Evolutionary conservation across 441 rosid genomes (phyloP), one percentile per base, ranked within the genome.

Genomic region (Viola pubescens): DNA sequence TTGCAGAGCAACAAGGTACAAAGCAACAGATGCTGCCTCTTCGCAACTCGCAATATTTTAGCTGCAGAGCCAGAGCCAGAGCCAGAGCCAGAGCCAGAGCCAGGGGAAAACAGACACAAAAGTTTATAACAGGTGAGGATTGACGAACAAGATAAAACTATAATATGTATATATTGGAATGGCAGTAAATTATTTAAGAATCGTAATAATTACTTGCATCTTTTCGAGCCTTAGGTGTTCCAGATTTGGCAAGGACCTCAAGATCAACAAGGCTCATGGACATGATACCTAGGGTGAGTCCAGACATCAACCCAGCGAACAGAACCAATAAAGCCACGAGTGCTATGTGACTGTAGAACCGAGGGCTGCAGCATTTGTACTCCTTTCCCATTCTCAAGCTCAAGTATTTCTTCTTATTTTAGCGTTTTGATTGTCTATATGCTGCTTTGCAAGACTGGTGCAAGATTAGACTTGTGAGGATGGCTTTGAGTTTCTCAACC

Each of bases 251-350:
- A 13, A 89, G 91, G 52, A 89, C 97, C 66, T 89, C 97, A 54
- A 90, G 94, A 70, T 89, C 97, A 55, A 90, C 95, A 44, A 90
- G 84, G 60, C 97, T 90, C 89, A 87, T 61, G 7, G 95, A 90
- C 97, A 87, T 87, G 66, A 90, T 94, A 48, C 97, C 97, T 73
- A 89, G 65, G 60, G 97, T 90, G 45, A 90, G 85, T 62, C 97
- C 97, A 47, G 97, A 89, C 97, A 89, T 85, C 61, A 83, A 39
- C 2, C 97, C 95, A 46, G 97, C 95, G 61, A 89, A 87, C 70
- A 82, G 0, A 2, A 85, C 97, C 62, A 90, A 75, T 7, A 82
- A 62, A 58, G 56, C 59, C 44, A 84, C 77, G 49, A 82, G 60
- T 63, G 68, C 56, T 67, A 90, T 79, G 56, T 65, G 79, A 46